Conservation (phyloP, 352 stramenopile genomes). For the Pythium myriotylum region DNA sequence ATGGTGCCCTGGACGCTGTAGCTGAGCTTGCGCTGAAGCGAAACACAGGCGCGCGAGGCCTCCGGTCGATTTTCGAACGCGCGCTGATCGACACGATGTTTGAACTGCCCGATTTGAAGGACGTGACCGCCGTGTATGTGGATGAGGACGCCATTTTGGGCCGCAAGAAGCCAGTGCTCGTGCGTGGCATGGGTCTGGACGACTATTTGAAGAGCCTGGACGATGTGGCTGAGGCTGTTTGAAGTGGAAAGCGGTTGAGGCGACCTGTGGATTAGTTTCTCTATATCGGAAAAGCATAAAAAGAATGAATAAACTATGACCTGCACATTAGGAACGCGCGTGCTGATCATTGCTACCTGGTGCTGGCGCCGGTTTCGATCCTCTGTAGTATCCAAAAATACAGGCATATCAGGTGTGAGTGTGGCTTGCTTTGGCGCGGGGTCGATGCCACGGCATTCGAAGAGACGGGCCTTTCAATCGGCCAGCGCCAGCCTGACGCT, state of each 20-base stretch:
- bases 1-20: slow-evolving; percentile 94
- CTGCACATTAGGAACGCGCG: too few species aligned
- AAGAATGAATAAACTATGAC: not conserved
- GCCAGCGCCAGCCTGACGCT: too few species aligned
- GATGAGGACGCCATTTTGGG: slow-evolving; percentile 92
- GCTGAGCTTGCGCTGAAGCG: slow-evolving; percentile 91
- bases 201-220: slow-evolving; percentile 78
- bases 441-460: too few species aligned
- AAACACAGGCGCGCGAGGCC: slow-evolving; percentile 95
- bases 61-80: slow-evolving; percentile 94
- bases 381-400: slow-evolving; percentile 12
- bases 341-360: not conserved
- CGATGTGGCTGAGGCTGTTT: slow-evolving; percentile 59
- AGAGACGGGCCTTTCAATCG: too few species aligned
- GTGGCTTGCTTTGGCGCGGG: too few species aligned
- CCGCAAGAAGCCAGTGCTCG: slow-evolving; percentile 89
- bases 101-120: slow-evolving; percentile 90
- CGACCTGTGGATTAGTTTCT: not conserved
- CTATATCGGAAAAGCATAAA: not conserved
- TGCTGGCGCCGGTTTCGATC: not conserved
- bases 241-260: not conserved
- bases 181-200: slow-evolving; percentile 74
- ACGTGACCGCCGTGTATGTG: slow-evolving; percentile 94
- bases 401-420: too few species aligned
- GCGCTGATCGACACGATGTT: slow-evolving; percentile 98